Evolutionary conservation across 176 grass and related monocot genomes (phyloP), one percentile per base, ranked within the genome.

Genomic region (Paspalum vaginatum): DNA sequence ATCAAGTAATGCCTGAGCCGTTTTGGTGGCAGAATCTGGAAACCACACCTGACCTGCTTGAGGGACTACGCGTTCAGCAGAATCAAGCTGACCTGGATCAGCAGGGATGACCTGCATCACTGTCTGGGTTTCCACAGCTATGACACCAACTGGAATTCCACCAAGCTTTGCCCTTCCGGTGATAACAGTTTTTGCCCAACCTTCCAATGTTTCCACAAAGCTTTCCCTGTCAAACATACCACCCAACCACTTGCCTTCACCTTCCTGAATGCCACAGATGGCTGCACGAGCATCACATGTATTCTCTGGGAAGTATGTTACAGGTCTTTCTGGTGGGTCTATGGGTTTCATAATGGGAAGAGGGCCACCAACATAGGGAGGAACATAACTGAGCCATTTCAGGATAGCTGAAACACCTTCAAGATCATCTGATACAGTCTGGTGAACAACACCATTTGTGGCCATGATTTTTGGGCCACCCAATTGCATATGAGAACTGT

Each of bases 381-480:
- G 96, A 83, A 99, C 88, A 89, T 99, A 99, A 71, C 92, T 95
- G 66, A 99, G 92, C 96, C 96, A 99, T 78, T 95, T 95, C 72
- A 95, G 82, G 79, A 99, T 93, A 75, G 96, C 84, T 72, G 93
- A 93, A 91, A 95, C 82, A 81, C 96, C 96, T 80, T 99, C 96
- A 68, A 99, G 92, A 88, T 99, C 96, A 89, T 99, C 96, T 60
- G 90, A 83, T 61, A 99, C 96, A 22, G 96, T 99, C 58, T 95
- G 89, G 87, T 99, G 96, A 38, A 91, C 93, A 26, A 99, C 96
- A 57, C 96, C 96, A 88, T 99, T 99, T 81, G 96, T 99, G 39
- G 88, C 96, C 96, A 99, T 99, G 53, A 99, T 99, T 85, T 99
- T 99, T 63, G 96, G 96, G 43, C 96, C 96, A 88, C 96, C 96